Evolutionary conservation across 2,329 filamentous ascomycete species (phyloP).

Genomic region (Alternaria brassicae): DNA sequence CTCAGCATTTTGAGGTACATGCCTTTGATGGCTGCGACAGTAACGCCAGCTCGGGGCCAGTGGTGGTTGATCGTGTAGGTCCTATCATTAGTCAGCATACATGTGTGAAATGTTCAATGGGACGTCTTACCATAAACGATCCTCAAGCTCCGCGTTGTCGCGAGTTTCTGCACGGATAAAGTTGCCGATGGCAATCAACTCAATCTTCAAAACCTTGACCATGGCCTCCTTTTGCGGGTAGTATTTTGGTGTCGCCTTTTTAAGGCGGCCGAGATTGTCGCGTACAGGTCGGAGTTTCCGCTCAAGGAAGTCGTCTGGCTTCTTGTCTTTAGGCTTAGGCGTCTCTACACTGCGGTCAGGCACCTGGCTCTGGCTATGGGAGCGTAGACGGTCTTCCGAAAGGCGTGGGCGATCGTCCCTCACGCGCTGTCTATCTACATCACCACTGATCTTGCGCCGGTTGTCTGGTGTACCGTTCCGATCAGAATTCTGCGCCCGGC

Average conservation of each 20-base stretch:
- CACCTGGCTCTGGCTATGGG: constrained; percentile 57
- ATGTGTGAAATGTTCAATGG: background rate
- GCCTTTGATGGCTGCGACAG: constrained; percentile 42
- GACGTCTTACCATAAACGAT: constrained; percentile 59
- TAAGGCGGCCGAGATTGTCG: constrained; percentile 66
- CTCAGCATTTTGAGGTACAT: constrained; percentile 50
- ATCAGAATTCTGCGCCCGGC: constrained; percentile 44
- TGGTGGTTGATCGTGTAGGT: constrained; percentile 47
- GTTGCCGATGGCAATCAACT: constrained; percentile 68
- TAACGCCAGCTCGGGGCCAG: constrained; percentile 47
- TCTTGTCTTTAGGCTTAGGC: constrained; percentile 38
- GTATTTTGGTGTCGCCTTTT: constrained; percentile 67
- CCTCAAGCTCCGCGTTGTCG: constrained; percentile 56
- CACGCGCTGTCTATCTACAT: constrained; percentile 39
- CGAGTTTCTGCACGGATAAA: constrained; percentile 62
- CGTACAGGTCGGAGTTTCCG: constrained; percentile 65
- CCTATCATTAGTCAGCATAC: constrained; percentile 39
- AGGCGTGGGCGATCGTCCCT: constrained; percentile 51
- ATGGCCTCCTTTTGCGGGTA: constrained; percentile 69
- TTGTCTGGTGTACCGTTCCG: constrained; percentile 55
- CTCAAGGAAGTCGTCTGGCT: constrained; percentile 58
- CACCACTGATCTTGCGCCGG: constrained; percentile 55
- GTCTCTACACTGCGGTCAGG: constrained; percentile 47
- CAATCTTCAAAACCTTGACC: constrained; percentile 66
- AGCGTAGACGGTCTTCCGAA: constrained; percentile 51